Conservation (phyloP, 306 rosid species). For the Malus domestica region ASM211411v1 NC_041799.1:4163001-4163500, state of each 20-base stretch:
- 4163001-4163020: constrained; percentile 85
- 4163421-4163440: background rate
- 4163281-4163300: background rate
- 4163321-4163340: background rate
- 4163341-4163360: background rate
- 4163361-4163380: background rate
- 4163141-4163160: background rate
- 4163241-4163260: background rate
- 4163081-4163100: background rate
- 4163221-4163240: background rate
- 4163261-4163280: background rate
- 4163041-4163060: constrained; percentile 17
- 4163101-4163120: background rate
- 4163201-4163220: background rate
- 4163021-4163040: constrained; percentile 31
- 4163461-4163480: background rate
- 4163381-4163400: background rate
- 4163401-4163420: background rate
- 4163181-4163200: background rate
- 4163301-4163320: background rate
- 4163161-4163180: background rate
- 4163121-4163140: background rate
- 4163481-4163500: background rate
- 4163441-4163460: background rate
- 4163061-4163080: constrained; percentile 4